Evolutionary conservation across 78 protist species (phyloP), one percentile per base, ranked within the genome.

Genomic region (Dictyostelium citrinum): DNA sequence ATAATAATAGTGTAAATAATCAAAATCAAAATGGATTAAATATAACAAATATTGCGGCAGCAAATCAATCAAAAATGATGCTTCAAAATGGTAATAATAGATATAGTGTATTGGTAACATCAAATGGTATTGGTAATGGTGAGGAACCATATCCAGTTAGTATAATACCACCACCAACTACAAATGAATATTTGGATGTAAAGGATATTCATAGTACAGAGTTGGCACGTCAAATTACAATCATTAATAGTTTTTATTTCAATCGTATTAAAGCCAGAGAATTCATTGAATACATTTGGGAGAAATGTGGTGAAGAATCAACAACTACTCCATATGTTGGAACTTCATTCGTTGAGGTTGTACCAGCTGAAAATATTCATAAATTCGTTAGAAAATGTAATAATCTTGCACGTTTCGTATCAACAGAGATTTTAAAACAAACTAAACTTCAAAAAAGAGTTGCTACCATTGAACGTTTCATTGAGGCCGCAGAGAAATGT

Each of bases 401-500:
- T n/a, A 80, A 79, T 64, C 20, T 88, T 1, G 67, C 45, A 20
- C 20, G 85, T 14, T 88, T 67, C 12, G 80, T 88, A 0, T 24
- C 39, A 1, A 88, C 93, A 8, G 93, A 88, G 29, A 49, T 88
- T n/a, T 61, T 88, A 1, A 88, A 67, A 33, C 84, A 88, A 12
- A 67, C 27, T 33, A 49, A 76, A 39, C 12, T 49, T 1, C 45
- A 37, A 7, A 58, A 68, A 20, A 39, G 93, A 39, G 93, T 64
- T 22, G 51, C 79, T 49, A 88, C 93, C 72, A 45, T 88, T 49
- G 93, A 88, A 35, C 22, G 71, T 41, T 78, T 88, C 46, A 88
- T 88, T 27, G 93, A 88, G 11, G 67, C 86, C 31, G 93, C 93
- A 17, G 93, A 88, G 22, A 76, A 78, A 33, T 78, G 84, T 46